Conservation (phyloP, 2,329 filamentous ascomycete species). For the Cladophialophora exuberans region DNA sequence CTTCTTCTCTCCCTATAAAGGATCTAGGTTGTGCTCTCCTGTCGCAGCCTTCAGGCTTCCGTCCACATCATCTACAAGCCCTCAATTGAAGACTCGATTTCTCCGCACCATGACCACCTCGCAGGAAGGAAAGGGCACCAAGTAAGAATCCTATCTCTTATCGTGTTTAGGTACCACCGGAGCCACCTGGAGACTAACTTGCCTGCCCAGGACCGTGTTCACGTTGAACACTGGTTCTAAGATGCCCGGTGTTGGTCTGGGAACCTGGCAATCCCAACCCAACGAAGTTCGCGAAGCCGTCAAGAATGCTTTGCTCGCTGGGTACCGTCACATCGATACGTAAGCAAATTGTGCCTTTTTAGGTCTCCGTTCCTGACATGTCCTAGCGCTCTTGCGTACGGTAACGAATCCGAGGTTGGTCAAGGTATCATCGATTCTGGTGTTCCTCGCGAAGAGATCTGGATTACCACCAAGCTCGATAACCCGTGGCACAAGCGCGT, state of each 20-base stretch:
- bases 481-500: conserved; percentile 74
- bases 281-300: conserved; percentile 72
- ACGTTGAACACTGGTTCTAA: conserved; percentile 45
- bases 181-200: conserved; percentile 4
- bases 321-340: conserved; percentile 78
- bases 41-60: conserved; percentile 3
- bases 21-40: conserved; percentile 13
- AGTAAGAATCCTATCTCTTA: conserved; percentile 17
- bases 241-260: conserved; percentile 68
- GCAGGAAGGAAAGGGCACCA: conserved; percentile 30
- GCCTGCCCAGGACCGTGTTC: conserved; percentile 32
- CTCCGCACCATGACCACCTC: conserved; percentile 26
- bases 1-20: conserved; percentile 14
- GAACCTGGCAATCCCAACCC: conserved; percentile 76
- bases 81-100: conserved; percentile 7
- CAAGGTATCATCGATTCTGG: conserved; percentile 66
- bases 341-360: conserved; percentile 27
- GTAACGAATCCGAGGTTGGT: conserved; percentile 73
- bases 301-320: conserved; percentile 66
- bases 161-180: neutral
- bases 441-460: conserved; percentile 68
- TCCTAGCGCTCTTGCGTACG: conserved; percentile 68
- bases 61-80: conserved; percentile 1
- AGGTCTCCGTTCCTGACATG: neutral
- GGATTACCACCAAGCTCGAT: conserved; percentile 80